Evolutionary conservation across 2,329 filamentous ascomycete genomes (phyloP).

Genomic region (Aspergillus texensis): DNA sequence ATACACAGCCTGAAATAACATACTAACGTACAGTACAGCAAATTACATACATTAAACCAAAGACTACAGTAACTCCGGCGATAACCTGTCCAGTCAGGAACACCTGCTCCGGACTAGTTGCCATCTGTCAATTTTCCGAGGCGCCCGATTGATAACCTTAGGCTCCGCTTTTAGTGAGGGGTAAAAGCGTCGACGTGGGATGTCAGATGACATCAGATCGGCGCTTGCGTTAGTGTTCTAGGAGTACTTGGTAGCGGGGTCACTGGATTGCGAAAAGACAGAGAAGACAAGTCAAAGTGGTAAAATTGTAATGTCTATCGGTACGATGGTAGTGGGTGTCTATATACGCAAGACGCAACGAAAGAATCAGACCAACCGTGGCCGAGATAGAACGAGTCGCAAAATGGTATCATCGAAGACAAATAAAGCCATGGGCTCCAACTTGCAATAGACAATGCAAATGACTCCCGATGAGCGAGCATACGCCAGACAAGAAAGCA

Average conservation of each 20-base stretch:
- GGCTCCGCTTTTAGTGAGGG: not conserved
- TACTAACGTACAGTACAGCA: not conserved
- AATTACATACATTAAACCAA: not conserved
- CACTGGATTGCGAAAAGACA: not conserved
- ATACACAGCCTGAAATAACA: not conserved
- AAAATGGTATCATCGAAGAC: constrained; percentile 43
- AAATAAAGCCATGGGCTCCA: constrained; percentile 28
- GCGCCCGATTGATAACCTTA: not conserved
- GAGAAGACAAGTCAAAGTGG: not conserved
- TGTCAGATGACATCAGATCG: not conserved
- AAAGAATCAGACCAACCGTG: constrained; percentile 26
- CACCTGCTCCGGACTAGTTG: not conserved
- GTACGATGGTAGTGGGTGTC: constrained; percentile 21
- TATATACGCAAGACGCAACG: constrained; percentile 20
- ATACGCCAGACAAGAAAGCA: constrained; percentile 21
- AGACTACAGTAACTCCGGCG: no score
- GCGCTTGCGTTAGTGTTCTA: not conserved
- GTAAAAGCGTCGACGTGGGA: not conserved
- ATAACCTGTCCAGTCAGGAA: not conserved
- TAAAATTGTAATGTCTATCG: constrained; percentile 16
- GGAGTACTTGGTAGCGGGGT: not conserved
- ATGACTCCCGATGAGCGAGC: constrained; percentile 29
- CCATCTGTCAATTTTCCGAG: not conserved
- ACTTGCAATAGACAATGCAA: constrained; percentile 25
- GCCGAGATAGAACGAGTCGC: constrained; percentile 23